A percentile compares a stretch with the other conserved stretches of the same genome.
phyloP scores from a whole-genome alignment of 257 asterid genomes.

The Phtheirospermum japonicum region DNA sequence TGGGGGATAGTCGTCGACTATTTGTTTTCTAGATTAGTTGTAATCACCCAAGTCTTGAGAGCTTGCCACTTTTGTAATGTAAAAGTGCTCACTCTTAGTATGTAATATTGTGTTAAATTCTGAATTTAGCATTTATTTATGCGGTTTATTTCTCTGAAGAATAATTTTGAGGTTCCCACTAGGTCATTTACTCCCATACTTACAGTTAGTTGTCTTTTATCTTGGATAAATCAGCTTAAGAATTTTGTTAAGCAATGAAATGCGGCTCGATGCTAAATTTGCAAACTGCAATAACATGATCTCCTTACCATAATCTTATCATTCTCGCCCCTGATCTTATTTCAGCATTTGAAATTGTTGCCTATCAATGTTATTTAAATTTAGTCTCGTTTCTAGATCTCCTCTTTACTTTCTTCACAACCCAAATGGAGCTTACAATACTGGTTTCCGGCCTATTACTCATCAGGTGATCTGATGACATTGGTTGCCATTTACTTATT shows the following conservation, averaged over 20 bases:
- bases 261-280: slow-evolving; percentile 4
- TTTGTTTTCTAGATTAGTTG: slow-evolving; percentile 13
- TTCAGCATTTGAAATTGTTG: slow-evolving; percentile 7
- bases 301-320: slow-evolving; percentile 14
- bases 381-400: slow-evolving; percentile 15
- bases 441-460: slow-evolving; percentile 95
- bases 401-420: slow-evolving; percentile 42
- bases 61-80: slow-evolving; percentile 1
- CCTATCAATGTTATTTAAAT: slow-evolving; percentile 15
- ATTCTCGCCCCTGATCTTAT: not conserved
- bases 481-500: slow-evolving; percentile 27
- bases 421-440: slow-evolving; percentile 95
- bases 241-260: not conserved
- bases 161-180: too few relatives aligned
- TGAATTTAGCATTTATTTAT: not conserved
- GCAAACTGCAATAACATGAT: not conserved
- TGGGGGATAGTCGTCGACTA: not conserved
- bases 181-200: too few relatives aligned
- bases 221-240: slow-evolving; percentile 13
- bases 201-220: too few relatives aligned
- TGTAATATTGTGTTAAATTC: slow-evolving; percentile 7
- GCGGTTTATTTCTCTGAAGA: slow-evolving; percentile 7
- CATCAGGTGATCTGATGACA: slow-evolving; percentile 90
- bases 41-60: not conserved
- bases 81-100: slow-evolving; percentile 7